Percentiles rank a stretch among this genome's conserved stretches.
Evolutionary conservation across 768 basidiomycete genomes (phyloP).

Genomic region (Xerocomus brunneocitrinus): DNA sequence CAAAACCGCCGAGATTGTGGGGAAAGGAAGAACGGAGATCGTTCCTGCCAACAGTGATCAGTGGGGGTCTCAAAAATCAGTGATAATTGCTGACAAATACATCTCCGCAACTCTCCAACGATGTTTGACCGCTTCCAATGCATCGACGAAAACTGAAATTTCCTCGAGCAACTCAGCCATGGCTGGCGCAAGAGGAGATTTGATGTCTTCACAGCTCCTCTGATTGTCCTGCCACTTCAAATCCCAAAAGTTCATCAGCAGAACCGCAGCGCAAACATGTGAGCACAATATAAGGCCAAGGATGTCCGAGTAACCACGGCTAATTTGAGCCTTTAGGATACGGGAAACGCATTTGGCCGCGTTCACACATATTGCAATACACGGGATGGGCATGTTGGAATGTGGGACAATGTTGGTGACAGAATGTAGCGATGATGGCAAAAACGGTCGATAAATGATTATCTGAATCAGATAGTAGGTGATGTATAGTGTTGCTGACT

Average conservation of each 20-base stretch:
- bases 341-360: constrained; percentile 58
- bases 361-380: constrained; percentile 53
- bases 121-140: constrained; percentile 22
- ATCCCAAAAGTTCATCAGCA: constrained; percentile 59
- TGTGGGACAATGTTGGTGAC: constrained; percentile 21
- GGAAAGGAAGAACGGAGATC: constrained; percentile 28
- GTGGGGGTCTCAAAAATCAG: constrained; percentile 27
- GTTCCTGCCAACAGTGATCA: constrained; percentile 28
- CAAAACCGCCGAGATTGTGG: constrained; percentile 21
- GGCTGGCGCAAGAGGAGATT: constrained; percentile 24
- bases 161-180: constrained; percentile 32
- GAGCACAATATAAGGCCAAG: constrained; percentile 42
- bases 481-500: constrained; percentile 53
- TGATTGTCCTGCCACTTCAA: constrained; percentile 43
- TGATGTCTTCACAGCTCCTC: constrained; percentile 25
- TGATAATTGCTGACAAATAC: constrained; percentile 31
- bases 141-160: constrained; percentile 26
- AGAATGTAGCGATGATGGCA: constrained; percentile 38
- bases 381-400: constrained; percentile 40
- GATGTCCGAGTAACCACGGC: constrained; percentile 41
- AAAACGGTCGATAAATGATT: constrained; percentile 67
- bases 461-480: constrained; percentile 62
- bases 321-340: constrained; percentile 52
- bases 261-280: constrained; percentile 47
- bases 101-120: constrained; percentile 33